Evolutionary conservation across 768 basidiomycete species (phyloP).

Genomic region (Pleurotus sapidus): DNA sequence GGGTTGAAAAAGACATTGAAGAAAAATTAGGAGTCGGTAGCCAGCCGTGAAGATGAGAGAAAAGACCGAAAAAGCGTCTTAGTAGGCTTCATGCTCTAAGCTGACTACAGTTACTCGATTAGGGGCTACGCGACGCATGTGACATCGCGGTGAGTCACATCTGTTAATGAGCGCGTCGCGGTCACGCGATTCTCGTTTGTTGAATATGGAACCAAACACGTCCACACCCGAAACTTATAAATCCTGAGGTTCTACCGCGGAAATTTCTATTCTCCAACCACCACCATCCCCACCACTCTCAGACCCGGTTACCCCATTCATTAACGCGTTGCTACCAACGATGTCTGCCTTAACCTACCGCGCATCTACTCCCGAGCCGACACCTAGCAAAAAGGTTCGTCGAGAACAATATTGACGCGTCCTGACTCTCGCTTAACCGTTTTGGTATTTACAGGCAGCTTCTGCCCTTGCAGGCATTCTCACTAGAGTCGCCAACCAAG

Average conservation of each 20-base stretch:
- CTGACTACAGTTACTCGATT: not conserved
- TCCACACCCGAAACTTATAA: slow-evolving; percentile 8
- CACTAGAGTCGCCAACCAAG: slow-evolving; percentile 28
- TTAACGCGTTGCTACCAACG: not conserved
- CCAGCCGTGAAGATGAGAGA: too few relatives aligned
- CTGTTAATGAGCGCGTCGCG: slow-evolving; percentile 12
- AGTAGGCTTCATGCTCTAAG: too few relatives aligned
- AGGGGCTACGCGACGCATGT: not conserved
- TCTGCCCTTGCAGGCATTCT: slow-evolving; percentile 29
- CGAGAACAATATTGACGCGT: not conserved
- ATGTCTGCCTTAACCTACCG: slow-evolving; percentile 6
- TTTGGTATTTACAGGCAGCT: slow-evolving; percentile 15
- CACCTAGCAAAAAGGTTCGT: slow-evolving; percentile 35
- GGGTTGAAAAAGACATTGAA: too few relatives aligned
- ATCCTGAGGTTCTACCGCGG: slow-evolving; percentile 9
- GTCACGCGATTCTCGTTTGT: slow-evolving; percentile 5
- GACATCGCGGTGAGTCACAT: not conserved
- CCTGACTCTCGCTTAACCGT: not conserved
- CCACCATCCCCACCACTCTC: not conserved
- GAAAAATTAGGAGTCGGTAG: too few relatives aligned
- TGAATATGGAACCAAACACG: slow-evolving; percentile 11
- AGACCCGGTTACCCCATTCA: not conserved
- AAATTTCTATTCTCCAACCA: slow-evolving; percentile 8
- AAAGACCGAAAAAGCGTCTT: too few relatives aligned
- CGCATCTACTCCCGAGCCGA: slow-evolving; percentile 12